Conservation (phyloP, 495 filamentous ascomycete genomes). For the Lophium mytilinum region DNA sequence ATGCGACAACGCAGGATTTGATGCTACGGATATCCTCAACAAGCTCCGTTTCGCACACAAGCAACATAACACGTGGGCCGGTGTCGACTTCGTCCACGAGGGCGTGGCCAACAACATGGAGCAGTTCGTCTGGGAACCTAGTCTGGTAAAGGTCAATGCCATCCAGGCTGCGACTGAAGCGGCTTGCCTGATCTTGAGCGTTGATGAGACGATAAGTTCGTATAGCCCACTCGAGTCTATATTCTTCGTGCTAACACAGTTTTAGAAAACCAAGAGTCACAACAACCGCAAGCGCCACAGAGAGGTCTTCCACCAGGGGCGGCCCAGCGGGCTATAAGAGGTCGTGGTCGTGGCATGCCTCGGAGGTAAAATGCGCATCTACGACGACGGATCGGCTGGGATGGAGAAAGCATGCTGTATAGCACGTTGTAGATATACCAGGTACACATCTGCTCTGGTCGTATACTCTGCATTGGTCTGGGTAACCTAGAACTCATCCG, state of each 20-base stretch:
- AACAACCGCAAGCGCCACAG: slow-evolving; percentile 66
- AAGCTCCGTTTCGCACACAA: slow-evolving; percentile 88
- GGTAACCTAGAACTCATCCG: no score
- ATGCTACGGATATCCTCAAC: slow-evolving; percentile 95
- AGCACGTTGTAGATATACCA: slow-evolving; percentile 10
- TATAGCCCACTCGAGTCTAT: slow-evolving; percentile 2
- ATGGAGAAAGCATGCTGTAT: neutral
- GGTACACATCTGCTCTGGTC: no score
- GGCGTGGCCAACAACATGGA: slow-evolving; percentile 87
- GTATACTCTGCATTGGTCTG: no score
- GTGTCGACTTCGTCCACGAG: slow-evolving; percentile 90
- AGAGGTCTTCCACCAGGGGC: slow-evolving; percentile 81
- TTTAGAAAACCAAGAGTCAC: slow-evolving; percentile 76
- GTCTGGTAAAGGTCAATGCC: slow-evolving; percentile 92
- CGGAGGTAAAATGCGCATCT: slow-evolving; percentile 45
- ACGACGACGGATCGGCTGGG: neutral
- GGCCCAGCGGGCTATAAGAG: slow-evolving; percentile 77
- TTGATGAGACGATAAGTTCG: slow-evolving; percentile 92
- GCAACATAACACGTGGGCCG: slow-evolving; percentile 84
- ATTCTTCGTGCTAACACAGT: slow-evolving; percentile 7
- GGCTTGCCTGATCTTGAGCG: slow-evolving; percentile 85
- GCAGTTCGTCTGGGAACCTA: slow-evolving; percentile 94
- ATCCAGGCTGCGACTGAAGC: slow-evolving; percentile 95
- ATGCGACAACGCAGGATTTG: slow-evolving; percentile 97
- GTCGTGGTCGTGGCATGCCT: slow-evolving; percentile 78